phyloP scores from a whole-genome alignment of 2,329 filamentous ascomycete genomes.

The Trichoderma oligosporum region DNA sequence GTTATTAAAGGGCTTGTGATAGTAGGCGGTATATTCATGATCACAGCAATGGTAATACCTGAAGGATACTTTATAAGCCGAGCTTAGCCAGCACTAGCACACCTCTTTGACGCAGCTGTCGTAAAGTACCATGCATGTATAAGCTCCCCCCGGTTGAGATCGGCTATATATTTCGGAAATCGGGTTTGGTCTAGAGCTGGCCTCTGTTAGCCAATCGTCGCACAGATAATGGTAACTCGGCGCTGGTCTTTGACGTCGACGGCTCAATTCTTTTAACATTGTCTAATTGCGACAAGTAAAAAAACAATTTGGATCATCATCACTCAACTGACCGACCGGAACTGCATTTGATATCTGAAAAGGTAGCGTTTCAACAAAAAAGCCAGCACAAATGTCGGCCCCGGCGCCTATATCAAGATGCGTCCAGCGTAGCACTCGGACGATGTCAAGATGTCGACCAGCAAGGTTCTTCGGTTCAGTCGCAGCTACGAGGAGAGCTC shows the following conservation, averaged over 20 bases:
- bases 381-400: conserved; percentile 33
- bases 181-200: not conserved
- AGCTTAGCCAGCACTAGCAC: not conserved
- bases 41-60: not conserved
- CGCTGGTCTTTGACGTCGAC: conserved; percentile 13
- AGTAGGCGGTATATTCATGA: not conserved
- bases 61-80: conserved; percentile 15
- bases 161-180: conserved; percentile 19
- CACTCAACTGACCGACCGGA: no score
- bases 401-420: conserved; percentile 38
- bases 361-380: not conserved
- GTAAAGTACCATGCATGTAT: conserved; percentile 2
- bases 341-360: not conserved
- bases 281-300: no score
- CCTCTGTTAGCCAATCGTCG: conserved; percentile 23
- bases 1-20: conserved; percentile 17
- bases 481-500: conserved; percentile 24
- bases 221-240: conserved; percentile 20
- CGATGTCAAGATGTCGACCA: conserved; percentile 30
- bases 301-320: no score
- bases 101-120: no score
- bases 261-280: no score
- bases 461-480: conserved; percentile 25
- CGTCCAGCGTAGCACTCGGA: conserved; percentile 38
- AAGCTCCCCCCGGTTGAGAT: conserved; percentile 20